Evolutionary conservation across 179 eudicot species (phyloP), one percentile per base, ranked within the genome.

Genomic region (Spinacia oleracea): DNA sequence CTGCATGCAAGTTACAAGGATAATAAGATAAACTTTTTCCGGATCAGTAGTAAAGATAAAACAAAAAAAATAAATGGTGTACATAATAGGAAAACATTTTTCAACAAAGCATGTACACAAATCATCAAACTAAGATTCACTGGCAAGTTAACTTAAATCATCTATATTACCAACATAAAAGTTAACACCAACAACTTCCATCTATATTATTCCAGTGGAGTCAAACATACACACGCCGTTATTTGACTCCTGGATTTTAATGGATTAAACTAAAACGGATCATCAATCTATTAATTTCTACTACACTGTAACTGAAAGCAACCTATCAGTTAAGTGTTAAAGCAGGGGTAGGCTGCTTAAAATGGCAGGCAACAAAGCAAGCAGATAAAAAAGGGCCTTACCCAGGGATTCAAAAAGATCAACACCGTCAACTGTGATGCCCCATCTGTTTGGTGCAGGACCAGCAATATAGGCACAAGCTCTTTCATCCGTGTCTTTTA

Each of bases 401-500:
- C 88, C 79, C 55, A 82, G 38, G 60, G 86, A 81, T 65, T 90
- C 88, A 75, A 92, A 89, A 73, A 96, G 90, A 81, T 96, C 94
- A 70, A 78, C 71, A 40, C 93, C 97, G 35, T 92, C 93, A 56
- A 84, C 86, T 76, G 91, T 91, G 77, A 88, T 84, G 72, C 98
- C 99, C 99, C 99, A 96, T 63, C 99, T 88, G 74, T 94, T 96
- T 53, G 99, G 99, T 64, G 98, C 98, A 79, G 98, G 99, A 59
- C 99, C 99, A 15, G 99, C 99, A 79, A 94, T 94, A 80, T 92
- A 96, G 35, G 99, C 99, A 85, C 99, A 94, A 45, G 99, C 99
- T 86, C 99, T 88, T 89, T 96, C 99, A 85, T 96, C 99, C 21
- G 99, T 96, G 86, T 96, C 99, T 86, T 92, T 94, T 77, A 96